Evolutionary conservation across 2,329 filamentous ascomycete genomes (phyloP).

Genomic region (Cordyceps cateniannulata): DNA sequence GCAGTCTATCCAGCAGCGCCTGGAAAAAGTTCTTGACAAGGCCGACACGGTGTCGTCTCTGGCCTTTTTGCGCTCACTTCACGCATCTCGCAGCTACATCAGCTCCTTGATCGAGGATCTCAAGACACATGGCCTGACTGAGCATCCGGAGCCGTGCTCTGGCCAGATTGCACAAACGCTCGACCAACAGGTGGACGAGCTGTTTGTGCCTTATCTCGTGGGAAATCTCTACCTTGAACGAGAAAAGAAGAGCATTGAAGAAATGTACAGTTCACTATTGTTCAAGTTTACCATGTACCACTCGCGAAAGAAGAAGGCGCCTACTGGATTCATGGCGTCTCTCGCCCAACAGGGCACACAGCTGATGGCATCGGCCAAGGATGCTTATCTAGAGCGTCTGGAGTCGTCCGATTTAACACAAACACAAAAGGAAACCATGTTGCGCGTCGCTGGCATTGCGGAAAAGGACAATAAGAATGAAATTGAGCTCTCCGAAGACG

Average conservation of each 20-base stretch:
- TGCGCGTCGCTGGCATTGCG: conserved; percentile 80
- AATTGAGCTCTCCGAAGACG: conserved; percentile 84
- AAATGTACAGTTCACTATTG: conserved; percentile 81
- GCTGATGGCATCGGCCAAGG: conserved; percentile 77
- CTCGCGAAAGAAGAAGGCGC: conserved; percentile 76
- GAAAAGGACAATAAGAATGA: conserved; percentile 72
- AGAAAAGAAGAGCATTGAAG: conserved; percentile 64
- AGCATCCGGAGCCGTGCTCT: conserved; percentile 87
- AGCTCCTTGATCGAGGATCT: conserved; percentile 82
- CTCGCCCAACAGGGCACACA: conserved; percentile 87
- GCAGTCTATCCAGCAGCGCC: conserved; percentile 91
- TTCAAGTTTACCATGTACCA: conserved; percentile 99
- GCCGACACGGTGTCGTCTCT: conserved; percentile 86
- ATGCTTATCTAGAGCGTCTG: conserved; percentile 82
- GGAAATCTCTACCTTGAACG: conserved; percentile 65
- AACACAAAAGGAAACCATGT: conserved; percentile 84
- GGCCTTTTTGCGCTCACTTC: conserved; percentile 83
- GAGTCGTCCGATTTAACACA: conserved; percentile 83
- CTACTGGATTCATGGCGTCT: conserved; percentile 87
- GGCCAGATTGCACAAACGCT: conserved; percentile 74
- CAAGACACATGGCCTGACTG: conserved; percentile 88
- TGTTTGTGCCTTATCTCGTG: conserved; percentile 66
- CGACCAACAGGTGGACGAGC: conserved; percentile 68
- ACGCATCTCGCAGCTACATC: conserved; percentile 87
- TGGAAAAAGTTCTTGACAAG: conserved; percentile 95